Evolutionary conservation across 2,329 filamentous ascomycete species (phyloP), one percentile per base, ranked within the genome.

Genomic region (Clarireedia homoeocarpa): DNA sequence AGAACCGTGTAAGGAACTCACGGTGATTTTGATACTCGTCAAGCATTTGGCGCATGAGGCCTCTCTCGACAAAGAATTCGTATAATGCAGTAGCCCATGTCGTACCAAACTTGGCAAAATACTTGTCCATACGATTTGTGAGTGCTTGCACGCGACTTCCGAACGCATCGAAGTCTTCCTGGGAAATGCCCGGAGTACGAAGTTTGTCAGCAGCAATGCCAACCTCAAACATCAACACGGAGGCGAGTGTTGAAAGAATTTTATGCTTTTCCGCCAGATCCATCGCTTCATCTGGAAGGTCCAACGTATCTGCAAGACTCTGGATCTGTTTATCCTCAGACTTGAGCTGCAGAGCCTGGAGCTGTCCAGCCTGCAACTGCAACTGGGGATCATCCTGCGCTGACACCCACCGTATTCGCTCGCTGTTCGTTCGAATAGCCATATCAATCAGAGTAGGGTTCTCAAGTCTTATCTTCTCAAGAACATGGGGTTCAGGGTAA

Each of bases 1-100:
- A 77, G 65, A 91, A 99, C 51, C 78, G 77, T 0, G 90, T 95
- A 55, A 95, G 80, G 65, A 84, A 86, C n/a, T 74, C 74, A 51
- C 81, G 73, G 62, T 84, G 83, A 65, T 91, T 87, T 55, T 83
- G 74, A 26, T 85, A 77, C 58, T 88, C 88, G 64, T 84, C 79
- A 53, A 99, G 77, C 27, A 96, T 77, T 1, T 80, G 77, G 62
- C 83, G 77, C 45, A 88, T 77, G 47, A 86, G 80, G 55, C 82
- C 80, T 64, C 81, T 79, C 36, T 81, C 76, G 53, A 96, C 85
- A 54, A 92, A 78, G 60, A 86, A 85, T 56, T 88, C 82, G 70
- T 95, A 97, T 59, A 90, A 88, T 0, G 89, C 87, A 63, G 85
- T 84, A 4, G 78, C 77, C 77, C 77, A 81, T 17, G 65, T 61